Base-by-base conservation (phyloP, 129 eudicot species). In the Gnaphalium uliginosum region DNA sequence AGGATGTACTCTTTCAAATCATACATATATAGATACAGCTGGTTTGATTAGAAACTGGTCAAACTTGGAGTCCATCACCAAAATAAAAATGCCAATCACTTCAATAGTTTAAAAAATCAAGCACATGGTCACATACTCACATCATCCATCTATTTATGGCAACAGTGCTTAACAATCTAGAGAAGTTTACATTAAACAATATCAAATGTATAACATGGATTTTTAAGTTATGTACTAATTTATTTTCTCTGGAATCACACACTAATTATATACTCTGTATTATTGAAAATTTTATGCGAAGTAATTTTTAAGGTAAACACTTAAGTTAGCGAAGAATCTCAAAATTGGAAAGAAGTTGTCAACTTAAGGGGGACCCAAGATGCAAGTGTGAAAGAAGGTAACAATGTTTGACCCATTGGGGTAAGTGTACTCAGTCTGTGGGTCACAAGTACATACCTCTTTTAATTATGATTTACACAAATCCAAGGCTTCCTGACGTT, bases 1-100 rank as follows among this genome's bases (percentile, higher is more conserved):
- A 54, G 62, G 30, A 17, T 46, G 81, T 77, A 77, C 76, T 27
- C 61, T 69, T 3, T 19, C 69, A 77, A n/a, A 77, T 69, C 81
- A 77, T 77, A 35, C 63, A 77, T 35, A 11, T 56, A 76, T 32
- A 53, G 54, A 76, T 41, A 58, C 81, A 77, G 75, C 81, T 77
- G 76, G 68, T 26, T 39, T 74, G 81, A 68, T 25, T 39, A 48
- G 57, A 67, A 67, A 67, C 48, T 68, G 68, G 81, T 76, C 73
- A 77, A 77, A 68, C 75, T 77, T 56, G 75, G 51, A 68, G 13
- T 68, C 72, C 27, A 41, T 68, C 54, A 39, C 46, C 14, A 39
- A 29, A 13, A 17, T 14, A 27, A 29, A 29, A 65, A 65, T 65
- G 69, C 4, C 69, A 32, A 65, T 65, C 69, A 32, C 14, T 30